Conservation (phyloP, 2,329 filamentous ascomycete species). For the Beauveria pseudobassiana region DNA sequence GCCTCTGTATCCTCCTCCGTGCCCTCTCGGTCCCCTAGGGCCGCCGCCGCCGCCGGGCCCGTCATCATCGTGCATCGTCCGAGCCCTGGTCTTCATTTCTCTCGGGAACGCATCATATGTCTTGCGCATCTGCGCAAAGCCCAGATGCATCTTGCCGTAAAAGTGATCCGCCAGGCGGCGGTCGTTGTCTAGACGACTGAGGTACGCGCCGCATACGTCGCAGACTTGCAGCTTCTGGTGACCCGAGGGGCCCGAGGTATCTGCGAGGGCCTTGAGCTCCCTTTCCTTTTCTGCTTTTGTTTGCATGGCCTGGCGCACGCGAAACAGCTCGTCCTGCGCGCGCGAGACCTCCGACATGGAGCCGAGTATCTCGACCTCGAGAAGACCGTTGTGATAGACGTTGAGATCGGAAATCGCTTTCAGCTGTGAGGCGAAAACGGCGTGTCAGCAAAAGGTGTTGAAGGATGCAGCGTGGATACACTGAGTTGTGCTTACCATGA, state of each 20-base stretch:
- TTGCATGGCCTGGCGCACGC: conserved; percentile 70
- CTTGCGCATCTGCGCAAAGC: conserved; percentile 97
- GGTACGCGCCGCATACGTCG: conserved; percentile 94
- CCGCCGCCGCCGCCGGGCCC: conserved; percentile 35
- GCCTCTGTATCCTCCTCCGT: conserved; percentile 47
- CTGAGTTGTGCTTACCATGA: conserved; percentile 44
- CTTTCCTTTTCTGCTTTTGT: conserved; percentile 77
- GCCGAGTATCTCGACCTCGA: conserved; percentile 80
- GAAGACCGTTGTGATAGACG: conserved; percentile 74
- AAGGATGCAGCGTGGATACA: not conserved
- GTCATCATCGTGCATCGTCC: conserved; percentile 44
- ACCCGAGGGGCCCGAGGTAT: conserved; percentile 85
- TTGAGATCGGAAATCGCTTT: conserved; percentile 78
- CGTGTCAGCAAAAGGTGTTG: not conserved
- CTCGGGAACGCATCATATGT: conserved; percentile 81
- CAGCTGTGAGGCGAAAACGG: conserved; percentile 34
- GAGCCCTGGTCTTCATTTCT: conserved; percentile 68
- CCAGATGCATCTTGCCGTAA: conserved; percentile 98
- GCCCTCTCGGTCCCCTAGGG: conserved; percentile 43
- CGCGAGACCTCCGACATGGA: conserved; percentile 73
- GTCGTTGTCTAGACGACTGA: conserved; percentile 89
- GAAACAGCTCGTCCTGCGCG: conserved; percentile 82
- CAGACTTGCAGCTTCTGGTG: conserved; percentile 98
- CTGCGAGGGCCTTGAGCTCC: conserved; percentile 82
- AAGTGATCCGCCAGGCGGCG: conserved; percentile 92